A percentile compares a stretch with the other conserved stretches of the same genome.
Evolutionary conservation across 306 rosid genomes (phyloP).

Genomic region (Cicer cuneatum): DNA sequence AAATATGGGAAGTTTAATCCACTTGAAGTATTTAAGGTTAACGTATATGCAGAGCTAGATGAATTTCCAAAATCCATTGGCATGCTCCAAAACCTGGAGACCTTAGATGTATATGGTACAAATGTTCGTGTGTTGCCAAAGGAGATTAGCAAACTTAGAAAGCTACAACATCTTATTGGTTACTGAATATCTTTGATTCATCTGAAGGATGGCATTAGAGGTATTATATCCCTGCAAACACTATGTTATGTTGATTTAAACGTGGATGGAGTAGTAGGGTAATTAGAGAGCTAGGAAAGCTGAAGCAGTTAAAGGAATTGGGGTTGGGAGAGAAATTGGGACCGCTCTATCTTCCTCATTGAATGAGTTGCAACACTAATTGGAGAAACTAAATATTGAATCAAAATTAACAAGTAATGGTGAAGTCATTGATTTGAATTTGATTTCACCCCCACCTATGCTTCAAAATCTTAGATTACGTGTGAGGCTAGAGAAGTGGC

Average conservation of each 20-base stretch:
- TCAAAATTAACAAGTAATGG: fast-evolving
- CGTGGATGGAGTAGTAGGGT: neutral
- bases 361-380: neutral
- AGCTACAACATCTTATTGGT: conserved; percentile 1
- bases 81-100: conserved; percentile 15
- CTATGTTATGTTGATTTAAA: neutral
- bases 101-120: neutral
- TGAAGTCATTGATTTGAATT: neutral
- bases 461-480: neutral
- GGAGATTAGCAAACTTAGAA: conserved; percentile 8
- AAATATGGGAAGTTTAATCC: neutral
- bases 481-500: neutral
- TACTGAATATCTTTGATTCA: too few species aligned
- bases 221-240: neutral
- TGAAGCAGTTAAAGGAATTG: neutral
- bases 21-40: conserved; percentile 25
- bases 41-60: fast-evolving
- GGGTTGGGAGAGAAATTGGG: neutral
- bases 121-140: neutral
- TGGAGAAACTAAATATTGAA: neutral
- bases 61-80: conserved; percentile 1
- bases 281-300: conserved; percentile 7
- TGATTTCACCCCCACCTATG: neutral
- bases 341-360: neutral
- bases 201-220: neutral